Percentiles rank a stretch among this genome's conserved stretches.
Conservation (phyloP, 352 stramenopile species). For the Phytophthora megakarya region DNA sequence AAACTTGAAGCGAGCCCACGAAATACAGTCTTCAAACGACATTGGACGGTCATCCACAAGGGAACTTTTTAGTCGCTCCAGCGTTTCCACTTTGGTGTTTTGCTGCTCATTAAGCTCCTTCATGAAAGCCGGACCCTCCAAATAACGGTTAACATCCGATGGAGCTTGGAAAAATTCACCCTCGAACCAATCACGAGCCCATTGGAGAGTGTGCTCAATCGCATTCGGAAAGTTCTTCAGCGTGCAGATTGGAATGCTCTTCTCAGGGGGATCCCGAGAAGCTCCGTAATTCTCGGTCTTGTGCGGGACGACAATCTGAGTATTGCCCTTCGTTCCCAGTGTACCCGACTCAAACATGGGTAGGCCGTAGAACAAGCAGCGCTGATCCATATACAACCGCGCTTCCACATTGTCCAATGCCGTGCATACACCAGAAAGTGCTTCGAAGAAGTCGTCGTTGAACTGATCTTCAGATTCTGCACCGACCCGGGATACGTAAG, state of each 20-base stretch:
- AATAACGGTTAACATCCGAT: constrained; percentile 96
- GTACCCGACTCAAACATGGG: constrained; percentile 99
- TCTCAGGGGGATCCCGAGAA: constrained; percentile 98
- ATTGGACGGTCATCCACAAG: constrained; percentile 92
- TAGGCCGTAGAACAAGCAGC: constrained; percentile 96
- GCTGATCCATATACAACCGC: constrained; percentile 97
- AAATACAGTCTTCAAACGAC: constrained; percentile 97
- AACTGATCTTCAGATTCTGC: constrained; percentile 98
- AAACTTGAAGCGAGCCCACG: constrained; percentile 98
- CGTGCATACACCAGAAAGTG: constrained; percentile 96
- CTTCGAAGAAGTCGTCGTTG: constrained; percentile 98
- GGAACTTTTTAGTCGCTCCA: constrained; percentile 92
- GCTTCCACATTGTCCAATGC: constrained; percentile 99
- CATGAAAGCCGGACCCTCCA: constrained; percentile 85
- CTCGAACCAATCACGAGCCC: constrained; percentile 99
- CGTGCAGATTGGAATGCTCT: constrained; percentile 99
- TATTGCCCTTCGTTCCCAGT: constrained; percentile 99
- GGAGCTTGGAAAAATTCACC: constrained; percentile 97
- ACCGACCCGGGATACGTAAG: constrained; percentile 87
- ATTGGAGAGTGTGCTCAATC: constrained; percentile 99
- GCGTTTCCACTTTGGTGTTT: constrained; percentile 97
- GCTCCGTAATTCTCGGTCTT: constrained; percentile 97
- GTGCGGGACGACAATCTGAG: constrained; percentile 90
- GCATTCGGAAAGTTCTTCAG: constrained; percentile 99
- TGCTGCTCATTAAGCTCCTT: constrained; percentile 95